Conservation (phyloP, 2,329 filamentous ascomycete genomes). For the Clarireedia homoeocarpa region DNA sequence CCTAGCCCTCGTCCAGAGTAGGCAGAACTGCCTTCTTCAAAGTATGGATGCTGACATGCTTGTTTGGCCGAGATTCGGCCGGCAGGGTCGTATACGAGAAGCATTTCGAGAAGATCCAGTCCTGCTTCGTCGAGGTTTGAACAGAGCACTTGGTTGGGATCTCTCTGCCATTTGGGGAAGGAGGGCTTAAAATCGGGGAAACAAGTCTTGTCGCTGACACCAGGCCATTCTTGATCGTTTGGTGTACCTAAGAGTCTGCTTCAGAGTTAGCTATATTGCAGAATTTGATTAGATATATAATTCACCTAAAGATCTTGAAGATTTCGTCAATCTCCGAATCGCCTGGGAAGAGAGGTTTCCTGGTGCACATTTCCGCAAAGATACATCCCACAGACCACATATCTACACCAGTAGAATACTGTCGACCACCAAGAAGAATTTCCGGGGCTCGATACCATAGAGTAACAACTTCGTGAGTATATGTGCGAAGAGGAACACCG, state of each 20-base stretch:
- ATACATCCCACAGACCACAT: conserved; percentile 96
- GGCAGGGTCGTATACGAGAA: conserved; percentile 83
- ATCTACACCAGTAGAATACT: conserved; percentile 90
- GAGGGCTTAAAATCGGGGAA: conserved; percentile 90
- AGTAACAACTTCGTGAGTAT: conserved; percentile 92
- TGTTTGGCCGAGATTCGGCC: conserved; percentile 85
- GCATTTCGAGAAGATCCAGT: conserved; percentile 57
- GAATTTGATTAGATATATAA: not conserved
- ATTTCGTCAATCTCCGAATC: conserved; percentile 93
- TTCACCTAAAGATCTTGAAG: conserved; percentile 86
- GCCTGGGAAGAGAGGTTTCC: conserved; percentile 85
- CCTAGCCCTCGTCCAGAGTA: conserved; percentile 29
- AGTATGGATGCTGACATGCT: conserved; percentile 78
- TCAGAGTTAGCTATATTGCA: conserved; percentile 29
- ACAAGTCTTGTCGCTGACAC: conserved; percentile 61
- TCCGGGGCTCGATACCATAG: conserved; percentile 90
- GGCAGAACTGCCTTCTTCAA: conserved; percentile 37
- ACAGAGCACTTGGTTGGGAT: conserved; percentile 58
- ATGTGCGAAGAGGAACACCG: conserved; percentile 82
- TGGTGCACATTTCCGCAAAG: conserved; percentile 93
- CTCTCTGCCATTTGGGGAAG: conserved; percentile 84
- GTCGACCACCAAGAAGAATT: conserved; percentile 80
- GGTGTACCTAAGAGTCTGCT: conserved; percentile 68
- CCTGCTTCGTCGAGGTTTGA: conserved; percentile 65
- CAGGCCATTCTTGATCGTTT: conserved; percentile 75